phyloP scores from a whole-genome alignment of 148 eudicot genomes.

The Silene uniflora region DNA sequence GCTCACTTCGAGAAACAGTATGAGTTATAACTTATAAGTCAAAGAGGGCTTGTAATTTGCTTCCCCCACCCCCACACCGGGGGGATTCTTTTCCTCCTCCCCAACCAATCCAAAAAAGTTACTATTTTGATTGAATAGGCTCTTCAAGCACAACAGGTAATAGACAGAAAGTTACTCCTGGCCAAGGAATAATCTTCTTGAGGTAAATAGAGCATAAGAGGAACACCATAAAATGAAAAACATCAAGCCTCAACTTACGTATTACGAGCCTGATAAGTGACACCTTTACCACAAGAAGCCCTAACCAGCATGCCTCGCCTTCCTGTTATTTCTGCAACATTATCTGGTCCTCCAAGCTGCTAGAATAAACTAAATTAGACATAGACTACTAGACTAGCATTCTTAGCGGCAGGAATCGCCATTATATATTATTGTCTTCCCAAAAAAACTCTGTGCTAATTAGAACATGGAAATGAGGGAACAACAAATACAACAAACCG shows the following conservation, averaged over 20 bases:
- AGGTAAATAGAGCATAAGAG: not conserved
- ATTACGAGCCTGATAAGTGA: constrained; percentile 88
- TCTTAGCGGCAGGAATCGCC: not conserved
- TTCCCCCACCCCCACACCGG: not conserved
- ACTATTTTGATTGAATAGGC: not conserved
- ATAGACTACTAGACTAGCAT: not conserved
- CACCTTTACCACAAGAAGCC: constrained; percentile 88
- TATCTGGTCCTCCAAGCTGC: constrained; percentile 98
- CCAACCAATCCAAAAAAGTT: not conserved
- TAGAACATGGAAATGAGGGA: not conserved
- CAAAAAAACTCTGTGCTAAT: not conserved
- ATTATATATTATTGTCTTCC: not conserved
- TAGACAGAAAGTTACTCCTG: not conserved
- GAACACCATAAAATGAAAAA: not conserved
- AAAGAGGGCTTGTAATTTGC: not conserved
- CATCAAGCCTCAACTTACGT: constrained; percentile 54
- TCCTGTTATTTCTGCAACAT: constrained; percentile 97
- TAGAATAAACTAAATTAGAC: not conserved
- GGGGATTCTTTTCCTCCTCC: not conserved
- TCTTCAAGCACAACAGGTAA: not conserved
- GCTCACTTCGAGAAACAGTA: not conserved
- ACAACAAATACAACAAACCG: not conserved
- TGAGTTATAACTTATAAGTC: not conserved
- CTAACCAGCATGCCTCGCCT: constrained; percentile 92
- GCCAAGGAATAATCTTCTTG: not conserved